phyloP scores from a whole-genome alignment of 2,329 filamentous ascomycete genomes.

The Erysiphe pulchra region DNA sequence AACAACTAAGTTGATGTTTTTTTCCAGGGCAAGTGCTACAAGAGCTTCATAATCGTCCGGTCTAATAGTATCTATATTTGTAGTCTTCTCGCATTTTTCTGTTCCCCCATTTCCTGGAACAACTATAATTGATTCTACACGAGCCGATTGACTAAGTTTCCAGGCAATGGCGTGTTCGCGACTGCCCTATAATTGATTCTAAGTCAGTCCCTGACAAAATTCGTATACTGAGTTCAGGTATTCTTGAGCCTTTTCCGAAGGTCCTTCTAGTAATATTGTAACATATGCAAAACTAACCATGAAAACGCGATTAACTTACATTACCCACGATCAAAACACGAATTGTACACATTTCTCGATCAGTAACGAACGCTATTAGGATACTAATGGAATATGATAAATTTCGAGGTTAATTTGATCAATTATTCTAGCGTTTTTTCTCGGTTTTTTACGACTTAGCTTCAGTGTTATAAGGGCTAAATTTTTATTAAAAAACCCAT shows the following conservation, averaged over 20 bases:
- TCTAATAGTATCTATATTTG: conserved; percentile 40
- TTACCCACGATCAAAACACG: conserved; percentile 1
- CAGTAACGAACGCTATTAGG: no score
- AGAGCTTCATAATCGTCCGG: conserved; percentile 54
- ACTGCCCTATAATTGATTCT: conserved; percentile 29
- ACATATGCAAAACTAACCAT: not conserved
- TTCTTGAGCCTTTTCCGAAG: not conserved
- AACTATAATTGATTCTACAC: conserved; percentile 47
- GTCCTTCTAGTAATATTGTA: not conserved
- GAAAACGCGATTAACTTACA: not conserved
- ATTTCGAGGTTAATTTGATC: no score
- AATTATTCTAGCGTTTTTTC: no score
- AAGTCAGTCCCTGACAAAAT: not conserved
- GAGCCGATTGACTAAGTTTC: conserved; percentile 67
- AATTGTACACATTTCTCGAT: not conserved
- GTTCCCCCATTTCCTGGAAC: conserved; percentile 76
- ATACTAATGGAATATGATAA: no score
- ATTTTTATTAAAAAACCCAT: no score
- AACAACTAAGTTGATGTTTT: conserved; percentile 58
- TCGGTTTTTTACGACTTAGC: no score
- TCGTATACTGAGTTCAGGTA: no score
- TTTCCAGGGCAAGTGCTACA: conserved; percentile 45
- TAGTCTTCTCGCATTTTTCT: conserved; percentile 38
- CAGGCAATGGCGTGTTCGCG: conserved; percentile 86
- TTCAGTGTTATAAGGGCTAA: no score